phyloP scores from a whole-genome alignment of 257 asterid species.

The Sherardia arvensis region DNA sequence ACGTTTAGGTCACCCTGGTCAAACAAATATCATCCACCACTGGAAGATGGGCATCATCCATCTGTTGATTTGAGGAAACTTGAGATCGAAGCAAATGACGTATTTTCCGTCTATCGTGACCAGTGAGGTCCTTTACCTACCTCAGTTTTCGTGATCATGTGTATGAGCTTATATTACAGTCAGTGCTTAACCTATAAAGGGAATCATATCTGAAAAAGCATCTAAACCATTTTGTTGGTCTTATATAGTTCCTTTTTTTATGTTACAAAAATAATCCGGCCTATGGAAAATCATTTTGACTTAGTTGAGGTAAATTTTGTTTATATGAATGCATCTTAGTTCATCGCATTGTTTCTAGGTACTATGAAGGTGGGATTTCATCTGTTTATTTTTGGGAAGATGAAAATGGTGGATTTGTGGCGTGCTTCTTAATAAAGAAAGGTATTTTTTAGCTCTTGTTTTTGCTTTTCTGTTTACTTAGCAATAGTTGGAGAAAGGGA shows the following conservation, averaged over 20 bases:
- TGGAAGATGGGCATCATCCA: constrained; percentile 80
- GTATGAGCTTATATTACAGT: neutral
- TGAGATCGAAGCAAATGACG: constrained; percentile 93
- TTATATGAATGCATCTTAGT: constrained; percentile 23
- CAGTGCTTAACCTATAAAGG: neutral
- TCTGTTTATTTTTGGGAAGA: constrained; percentile 95
- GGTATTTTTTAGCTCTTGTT: constrained; percentile 29
- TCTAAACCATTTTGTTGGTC: neutral
- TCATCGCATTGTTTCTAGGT: constrained; percentile 59
- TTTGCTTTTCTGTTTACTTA: neutral
- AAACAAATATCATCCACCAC: constrained; percentile 74
- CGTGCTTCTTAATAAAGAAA: constrained; percentile 91
- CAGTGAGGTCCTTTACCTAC: constrained; percentile 95
- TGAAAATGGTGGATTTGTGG: constrained; percentile 76
- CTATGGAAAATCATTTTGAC: too few relatives aligned
- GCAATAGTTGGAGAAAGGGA: neutral
- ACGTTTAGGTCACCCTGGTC: constrained; percentile 90
- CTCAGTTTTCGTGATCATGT: constrained; percentile 30
- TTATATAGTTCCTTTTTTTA: too few relatives aligned
- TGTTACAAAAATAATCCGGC: neutral
- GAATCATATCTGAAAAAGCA: neutral
- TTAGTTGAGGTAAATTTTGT: constrained; percentile 7
- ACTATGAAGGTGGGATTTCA: constrained; percentile 96
- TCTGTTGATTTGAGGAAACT: constrained; percentile 83
- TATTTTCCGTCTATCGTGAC: constrained; percentile 93